A percentile compares a stretch with the other conserved stretches of the same genome.
Evolutionary conservation across 2,329 filamentous ascomycete species (phyloP).

Genomic region (Aaosphaeria pasadenensis): DNA sequence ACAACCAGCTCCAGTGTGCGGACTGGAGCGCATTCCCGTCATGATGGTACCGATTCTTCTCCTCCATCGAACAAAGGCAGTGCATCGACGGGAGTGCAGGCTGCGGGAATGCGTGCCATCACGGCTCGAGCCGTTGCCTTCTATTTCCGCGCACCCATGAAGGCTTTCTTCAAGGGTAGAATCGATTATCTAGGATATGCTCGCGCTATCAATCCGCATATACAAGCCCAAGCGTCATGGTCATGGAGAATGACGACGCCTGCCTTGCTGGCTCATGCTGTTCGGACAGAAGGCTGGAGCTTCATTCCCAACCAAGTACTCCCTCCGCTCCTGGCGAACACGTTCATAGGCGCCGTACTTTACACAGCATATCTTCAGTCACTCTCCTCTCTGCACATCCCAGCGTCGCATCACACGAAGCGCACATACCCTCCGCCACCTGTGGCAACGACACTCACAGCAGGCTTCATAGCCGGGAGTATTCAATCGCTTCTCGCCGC

Average conservation of each 20-base stretch:
- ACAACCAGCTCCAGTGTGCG: constrained; percentile 32
- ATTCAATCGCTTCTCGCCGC: constrained; percentile 71
- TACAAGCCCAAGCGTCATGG: constrained; percentile 50
- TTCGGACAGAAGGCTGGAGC: constrained; percentile 68
- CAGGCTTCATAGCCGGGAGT: constrained; percentile 66
- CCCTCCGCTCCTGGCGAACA: constrained; percentile 71
- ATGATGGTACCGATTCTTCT: constrained; percentile 14
- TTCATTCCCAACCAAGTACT: constrained; percentile 75
- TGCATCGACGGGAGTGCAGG: constrained; percentile 72
- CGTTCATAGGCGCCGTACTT: constrained; percentile 70
- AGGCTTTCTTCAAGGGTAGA: constrained; percentile 86
- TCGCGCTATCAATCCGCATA: constrained; percentile 59
- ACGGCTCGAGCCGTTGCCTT: constrained; percentile 83
- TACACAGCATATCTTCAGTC: constrained; percentile 75
- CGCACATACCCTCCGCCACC: constrained; percentile 69
- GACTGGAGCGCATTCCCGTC: constrained; percentile 28
- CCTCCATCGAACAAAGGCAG: constrained; percentile 48
- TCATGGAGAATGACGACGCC: constrained; percentile 66
- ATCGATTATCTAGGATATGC: constrained; percentile 77
- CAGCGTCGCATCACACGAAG: constrained; percentile 58
- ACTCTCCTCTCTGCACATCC: constrained; percentile 63
- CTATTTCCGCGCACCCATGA: constrained; percentile 86
- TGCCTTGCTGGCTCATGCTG: constrained; percentile 64
- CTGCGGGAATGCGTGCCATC: constrained; percentile 78
- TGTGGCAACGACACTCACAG: constrained; percentile 62